A percentile compares a stretch with the other conserved stretches of the same genome.
Evolutionary conservation across 2,329 filamentous ascomycete genomes (phyloP).

Genomic region (Aspergillus pseudoviridinutans): DNA sequence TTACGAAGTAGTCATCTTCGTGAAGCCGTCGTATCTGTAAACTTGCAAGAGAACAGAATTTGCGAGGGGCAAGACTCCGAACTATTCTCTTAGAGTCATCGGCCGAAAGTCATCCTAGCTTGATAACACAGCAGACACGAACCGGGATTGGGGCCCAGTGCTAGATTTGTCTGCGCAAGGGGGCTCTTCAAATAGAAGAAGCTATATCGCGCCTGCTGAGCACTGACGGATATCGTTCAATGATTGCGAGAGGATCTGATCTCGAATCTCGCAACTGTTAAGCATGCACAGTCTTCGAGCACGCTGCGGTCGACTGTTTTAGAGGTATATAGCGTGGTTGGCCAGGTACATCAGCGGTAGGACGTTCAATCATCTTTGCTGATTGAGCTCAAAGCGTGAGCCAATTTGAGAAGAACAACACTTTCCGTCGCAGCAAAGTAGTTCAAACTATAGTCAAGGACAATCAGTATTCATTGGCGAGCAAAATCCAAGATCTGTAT

Average conservation of each 20-base stretch:
- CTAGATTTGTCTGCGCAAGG: neutral
- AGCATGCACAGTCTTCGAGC: neutral
- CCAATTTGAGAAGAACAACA: constrained; percentile 80
- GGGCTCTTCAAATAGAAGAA: neutral
- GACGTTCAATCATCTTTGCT: constrained; percentile 38
- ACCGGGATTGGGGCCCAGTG: neutral
- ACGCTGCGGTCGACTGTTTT: neutral
- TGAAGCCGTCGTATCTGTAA: too few species aligned
- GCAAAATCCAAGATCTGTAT: neutral
- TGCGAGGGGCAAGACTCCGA: neutral
- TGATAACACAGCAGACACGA: neutral
- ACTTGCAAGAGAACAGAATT: neutral
- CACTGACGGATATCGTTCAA: neutral
- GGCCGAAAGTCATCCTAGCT: neutral
- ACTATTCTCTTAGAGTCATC: neutral
- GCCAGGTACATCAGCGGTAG: neutral
- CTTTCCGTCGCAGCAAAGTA: constrained; percentile 98
- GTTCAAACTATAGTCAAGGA: constrained; percentile 55
- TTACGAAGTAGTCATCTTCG: neutral
- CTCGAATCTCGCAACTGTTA: neutral
- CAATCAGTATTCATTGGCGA: neutral
- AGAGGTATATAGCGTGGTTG: neutral
- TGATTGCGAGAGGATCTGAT: neutral
- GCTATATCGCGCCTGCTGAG: neutral
- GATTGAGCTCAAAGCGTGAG: constrained; percentile 40